Evolutionary conservation across 2,329 filamentous ascomycete genomes (phyloP).

Genomic region (Beauveria australis): DNA sequence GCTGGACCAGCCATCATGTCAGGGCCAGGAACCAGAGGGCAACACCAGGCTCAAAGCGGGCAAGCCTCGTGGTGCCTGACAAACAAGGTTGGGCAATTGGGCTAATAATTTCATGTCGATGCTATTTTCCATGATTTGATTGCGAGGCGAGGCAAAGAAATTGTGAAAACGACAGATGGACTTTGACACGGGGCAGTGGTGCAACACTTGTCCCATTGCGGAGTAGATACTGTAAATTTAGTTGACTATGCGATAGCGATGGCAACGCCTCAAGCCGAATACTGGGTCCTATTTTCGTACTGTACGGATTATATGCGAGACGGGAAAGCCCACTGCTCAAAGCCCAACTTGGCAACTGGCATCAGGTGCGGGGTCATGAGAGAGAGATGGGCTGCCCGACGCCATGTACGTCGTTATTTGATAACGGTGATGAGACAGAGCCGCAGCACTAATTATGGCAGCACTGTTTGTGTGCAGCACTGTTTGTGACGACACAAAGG

Average conservation of each 20-base stretch:
- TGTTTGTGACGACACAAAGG: background rate
- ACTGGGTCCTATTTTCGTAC: background rate
- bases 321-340: background rate
- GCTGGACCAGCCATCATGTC: conserved; percentile 10
- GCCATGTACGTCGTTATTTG: background rate
- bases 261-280: background rate
- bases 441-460: too few species aligned
- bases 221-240: background rate
- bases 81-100: background rate
- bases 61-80: background rate
- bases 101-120: too few species aligned
- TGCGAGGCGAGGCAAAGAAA: background rate
- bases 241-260: background rate
- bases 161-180: conserved; percentile 3
- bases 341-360: too few species aligned
- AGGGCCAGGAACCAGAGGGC: conserved; percentile 5
- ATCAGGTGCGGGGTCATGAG: background rate
- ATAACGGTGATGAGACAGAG: background rate
- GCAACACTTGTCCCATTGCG: background rate
- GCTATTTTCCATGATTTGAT: background rate
- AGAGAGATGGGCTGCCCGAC: background rate
- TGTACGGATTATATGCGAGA: background rate
- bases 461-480: background rate
- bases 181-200: background rate
- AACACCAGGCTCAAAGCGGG: conserved; percentile 4